Percentiles rank a stretch among this genome's conserved stretches.
phyloP scores from a whole-genome alignment of 2,329 filamentous ascomycete genomes.

The Xylariaceae sp. region DNA sequence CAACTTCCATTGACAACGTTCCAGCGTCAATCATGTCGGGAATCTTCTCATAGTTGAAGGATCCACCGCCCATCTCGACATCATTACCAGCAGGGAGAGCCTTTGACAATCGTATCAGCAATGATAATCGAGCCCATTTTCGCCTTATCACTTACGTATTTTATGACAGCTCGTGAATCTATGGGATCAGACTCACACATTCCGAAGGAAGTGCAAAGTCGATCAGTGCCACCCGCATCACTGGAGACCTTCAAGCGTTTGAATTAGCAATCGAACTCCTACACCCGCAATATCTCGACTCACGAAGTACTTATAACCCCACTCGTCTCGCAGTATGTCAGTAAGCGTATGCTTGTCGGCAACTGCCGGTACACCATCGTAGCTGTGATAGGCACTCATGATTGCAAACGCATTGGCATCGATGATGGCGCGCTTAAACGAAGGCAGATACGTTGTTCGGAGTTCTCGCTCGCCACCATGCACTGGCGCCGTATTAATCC shows the following conservation, averaged over 20 bases:
- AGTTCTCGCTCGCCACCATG: conserved; percentile 51
- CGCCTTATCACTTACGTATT: conserved; percentile 38
- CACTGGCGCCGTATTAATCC: conserved; percentile 60
- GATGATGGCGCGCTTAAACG: conserved; percentile 65
- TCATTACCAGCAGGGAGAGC: conserved; percentile 65
- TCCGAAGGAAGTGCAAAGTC: conserved; percentile 58
- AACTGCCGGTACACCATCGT: conserved; percentile 65
- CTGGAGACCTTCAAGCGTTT: conserved; percentile 40
- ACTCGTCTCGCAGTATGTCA: conserved; percentile 63
- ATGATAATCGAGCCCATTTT: not conserved
- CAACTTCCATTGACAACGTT: conserved; percentile 51
- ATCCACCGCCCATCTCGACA: conserved; percentile 72
- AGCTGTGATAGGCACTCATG: conserved; percentile 71
- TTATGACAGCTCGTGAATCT: conserved; percentile 60
- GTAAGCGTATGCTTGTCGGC: conserved; percentile 62
- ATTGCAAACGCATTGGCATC: conserved; percentile 62
- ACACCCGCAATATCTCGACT: conserved; percentile 25
- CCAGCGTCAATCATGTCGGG: conserved; percentile 58
- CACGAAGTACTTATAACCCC: conserved; percentile 67
- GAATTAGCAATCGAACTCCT: conserved; percentile 18
- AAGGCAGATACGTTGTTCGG: conserved; percentile 50
- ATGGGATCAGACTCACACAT: conserved; percentile 56
- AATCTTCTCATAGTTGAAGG: conserved; percentile 64
- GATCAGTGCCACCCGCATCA: conserved; percentile 66
- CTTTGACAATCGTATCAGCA: conserved; percentile 26